phyloP scores from a whole-genome alignment of 306 rosid genomes.

The Parietaria judaica region DNA sequence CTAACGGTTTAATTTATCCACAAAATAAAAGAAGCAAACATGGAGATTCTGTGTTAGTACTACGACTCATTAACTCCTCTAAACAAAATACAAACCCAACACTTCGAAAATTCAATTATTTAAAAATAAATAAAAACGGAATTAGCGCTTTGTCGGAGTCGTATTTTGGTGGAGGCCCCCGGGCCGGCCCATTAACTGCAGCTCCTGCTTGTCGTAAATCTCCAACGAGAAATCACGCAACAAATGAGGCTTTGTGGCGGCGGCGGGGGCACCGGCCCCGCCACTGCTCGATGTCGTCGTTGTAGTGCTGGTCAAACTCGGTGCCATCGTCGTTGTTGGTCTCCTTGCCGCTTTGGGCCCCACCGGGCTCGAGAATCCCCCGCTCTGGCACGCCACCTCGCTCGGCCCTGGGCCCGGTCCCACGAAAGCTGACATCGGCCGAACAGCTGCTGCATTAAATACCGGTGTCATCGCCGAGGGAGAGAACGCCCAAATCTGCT shows the following conservation, averaged over 20 bases:
- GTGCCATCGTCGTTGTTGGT: conserved; percentile 45
- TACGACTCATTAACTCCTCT: not conserved
- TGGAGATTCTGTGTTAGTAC: conserved; percentile 1
- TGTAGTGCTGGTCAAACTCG: conserved; percentile 32
- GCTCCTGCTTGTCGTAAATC: conserved; percentile 38
- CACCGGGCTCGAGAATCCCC: conserved; percentile 23
- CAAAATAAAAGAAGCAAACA: not conserved
- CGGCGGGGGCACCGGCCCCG: not conserved
- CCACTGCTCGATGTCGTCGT: not conserved
- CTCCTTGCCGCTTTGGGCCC: conserved; percentile 40
- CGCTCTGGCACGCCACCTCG: not conserved
- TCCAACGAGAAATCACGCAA: conserved; percentile 36
- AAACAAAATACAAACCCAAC: not conserved
- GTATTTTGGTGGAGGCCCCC: conserved; percentile 7
- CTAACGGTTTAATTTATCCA: too few species aligned
- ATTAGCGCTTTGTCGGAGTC: not conserved
- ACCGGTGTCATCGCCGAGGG: conserved; percentile 39
- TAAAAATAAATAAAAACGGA: not conserved
- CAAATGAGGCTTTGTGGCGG: conserved; percentile 24
- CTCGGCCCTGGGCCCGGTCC: not conserved
- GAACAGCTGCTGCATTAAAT: conserved; percentile 31
- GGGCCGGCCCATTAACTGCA: conserved; percentile 32
- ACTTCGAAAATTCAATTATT: not conserved
- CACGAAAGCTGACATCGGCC: conserved; percentile 33
- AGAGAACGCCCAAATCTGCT: conserved; percentile 41